Percentiles rank a stretch among this genome's conserved stretches.
These are phyloP conservation scores for Echinosophora koreensis DNA, from an alignment of 306 rosid species.

Conservation along the genomic window DNA sequence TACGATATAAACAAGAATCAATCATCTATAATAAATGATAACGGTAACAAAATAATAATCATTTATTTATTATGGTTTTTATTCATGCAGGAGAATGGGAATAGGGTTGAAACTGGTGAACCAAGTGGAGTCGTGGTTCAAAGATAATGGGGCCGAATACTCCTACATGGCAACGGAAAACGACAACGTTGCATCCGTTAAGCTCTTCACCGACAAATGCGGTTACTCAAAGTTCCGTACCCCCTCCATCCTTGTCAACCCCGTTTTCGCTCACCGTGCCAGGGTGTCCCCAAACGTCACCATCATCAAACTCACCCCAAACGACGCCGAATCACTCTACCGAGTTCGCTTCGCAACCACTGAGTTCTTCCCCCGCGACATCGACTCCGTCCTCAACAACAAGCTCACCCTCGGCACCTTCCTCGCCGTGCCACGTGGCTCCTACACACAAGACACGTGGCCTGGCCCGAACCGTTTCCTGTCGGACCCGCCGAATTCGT, in stretches of 20 bases:
- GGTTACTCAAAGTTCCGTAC: slow-evolving; percentile 91
- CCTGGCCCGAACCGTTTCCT: slow-evolving; percentile 70
- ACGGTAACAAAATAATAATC: neutral
- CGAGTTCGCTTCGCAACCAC: slow-evolving; percentile 78
- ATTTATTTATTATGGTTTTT: neutral
- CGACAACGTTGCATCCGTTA: slow-evolving; percentile 84
- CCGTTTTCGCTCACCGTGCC: slow-evolving; percentile 79
- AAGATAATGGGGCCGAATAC: slow-evolving; percentile 78
- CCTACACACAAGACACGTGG: slow-evolving; percentile 50
- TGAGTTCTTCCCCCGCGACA: slow-evolving; percentile 95
- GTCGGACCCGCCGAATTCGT: slow-evolving; percentile 72
- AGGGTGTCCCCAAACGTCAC: slow-evolving; percentile 53
- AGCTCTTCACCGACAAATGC: slow-evolving; percentile 89
- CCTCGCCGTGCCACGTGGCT: slow-evolving; percentile 78
- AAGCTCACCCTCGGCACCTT: slow-evolving; percentile 80
- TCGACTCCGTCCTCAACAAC: slow-evolving; percentile 79
- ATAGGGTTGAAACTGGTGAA: slow-evolving; percentile 78
- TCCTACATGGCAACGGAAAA: slow-evolving; percentile 92
- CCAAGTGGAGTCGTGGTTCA: slow-evolving; percentile 78
- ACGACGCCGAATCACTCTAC: slow-evolving; percentile 78
- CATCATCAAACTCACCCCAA: slow-evolving; percentile 59
- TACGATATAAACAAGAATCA: neutral
- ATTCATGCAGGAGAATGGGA: slow-evolving; percentile 82
- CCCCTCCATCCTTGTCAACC: slow-evolving; percentile 83
- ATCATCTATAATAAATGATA: too few species aligned